Evolutionary conservation across 306 rosid species (phyloP).

Genomic region (Cucumis sativus): Cucumber_9930_V3 NC_026657.2:23313001-23313500

Average conservation of each 20-base stretch:
- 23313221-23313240: not conserved
- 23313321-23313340: not conserved
- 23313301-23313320: not conserved
- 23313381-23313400: not conserved
- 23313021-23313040: not conserved
- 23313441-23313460: not conserved
- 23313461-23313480: not conserved
- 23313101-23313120: not conserved
- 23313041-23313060: not conserved
- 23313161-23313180: not conserved
- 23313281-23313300: not conserved
- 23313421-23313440: not conserved
- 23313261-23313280: not conserved
- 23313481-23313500: not conserved
- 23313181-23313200: not conserved
- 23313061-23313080: not conserved
- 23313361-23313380: not conserved
- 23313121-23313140: not conserved
- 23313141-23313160: not conserved
- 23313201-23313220: not conserved
- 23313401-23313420: not conserved
- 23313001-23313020: not conserved
- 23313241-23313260: not conserved
- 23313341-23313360: not conserved
- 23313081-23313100: not conserved